Evolutionary conservation across 1,284 basidiomycete species (phyloP), one percentile per base, ranked within the genome.

Genomic region (Thelephora terrestris): DNA sequence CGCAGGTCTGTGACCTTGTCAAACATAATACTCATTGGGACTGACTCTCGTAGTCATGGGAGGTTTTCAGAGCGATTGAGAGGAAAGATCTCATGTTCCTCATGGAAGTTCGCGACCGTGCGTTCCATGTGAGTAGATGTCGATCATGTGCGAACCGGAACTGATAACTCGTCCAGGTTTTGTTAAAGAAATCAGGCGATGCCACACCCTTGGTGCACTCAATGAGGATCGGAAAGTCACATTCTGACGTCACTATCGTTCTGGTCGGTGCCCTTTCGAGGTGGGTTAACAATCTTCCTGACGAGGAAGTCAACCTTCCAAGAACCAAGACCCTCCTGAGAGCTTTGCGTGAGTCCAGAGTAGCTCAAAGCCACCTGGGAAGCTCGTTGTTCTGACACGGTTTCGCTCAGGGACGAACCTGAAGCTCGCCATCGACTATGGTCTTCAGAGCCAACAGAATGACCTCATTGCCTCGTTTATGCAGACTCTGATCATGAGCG

Each of bases 401-500:
- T 10, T 20, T 7, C 34, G n/a, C 17, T 21, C 45, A 86, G 85
- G 86, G 46, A 73, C 77, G 16, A 89, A 89, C 57, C 73, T 91
- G 43, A 88, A 88, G 61, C 74, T 86, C 48, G 88, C 86, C 10
- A 91, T 91, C 46, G 85, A 90, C 60, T 83, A 78, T 56, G 88
- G 86, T 16, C 68, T 91, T 27, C 76, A 85, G 52, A 79, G 76
- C 53, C 78, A 79, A 1, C 85, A 89, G 58, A 84, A 75, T 53
- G 86, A 90, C 56, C 70, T 90, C 32, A 84, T 82, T 49, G 83
- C 86, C 20, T 88, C 85, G 1, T 91, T 89, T 61, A 64, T 91
- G 57, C 87, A 91, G 64, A 86, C 84, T 6, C 68, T 90, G 34
- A 76, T 91, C 50, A 91, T 91, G 87, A 87, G 84, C 52, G 86